Conservation (phyloP, 2,329 filamentous ascomycete genomes). For the Colletotrichum camelliae region DNA sequence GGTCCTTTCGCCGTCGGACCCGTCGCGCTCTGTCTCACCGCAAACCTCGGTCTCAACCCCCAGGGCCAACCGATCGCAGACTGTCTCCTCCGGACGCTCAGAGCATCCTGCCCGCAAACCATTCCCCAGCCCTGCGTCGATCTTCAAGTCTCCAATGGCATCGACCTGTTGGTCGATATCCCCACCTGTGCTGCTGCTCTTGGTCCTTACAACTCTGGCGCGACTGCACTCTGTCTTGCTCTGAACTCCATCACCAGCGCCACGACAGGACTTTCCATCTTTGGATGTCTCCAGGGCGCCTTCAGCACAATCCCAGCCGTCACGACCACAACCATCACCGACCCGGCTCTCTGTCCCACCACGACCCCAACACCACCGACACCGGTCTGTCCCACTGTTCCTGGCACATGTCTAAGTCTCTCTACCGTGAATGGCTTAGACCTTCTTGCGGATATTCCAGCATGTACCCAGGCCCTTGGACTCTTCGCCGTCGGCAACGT, state of each 20-base stretch:
- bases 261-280: not conserved
- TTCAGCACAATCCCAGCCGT: not conserved
- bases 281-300: not conserved
- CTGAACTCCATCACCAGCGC: not conserved
- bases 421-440: not conserved
- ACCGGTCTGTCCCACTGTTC: not conserved
- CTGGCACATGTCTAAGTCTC: not conserved
- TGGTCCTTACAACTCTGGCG: not conserved
- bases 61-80: not conserved
- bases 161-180: not conserved
- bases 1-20: not conserved
- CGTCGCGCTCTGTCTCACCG: not conserved
- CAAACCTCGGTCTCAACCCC: not conserved
- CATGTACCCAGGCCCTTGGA: not conserved
- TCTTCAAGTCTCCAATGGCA: not conserved
- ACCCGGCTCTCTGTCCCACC: not conserved
- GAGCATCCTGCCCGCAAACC: not conserved
- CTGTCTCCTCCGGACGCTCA: not conserved
- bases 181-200: not conserved
- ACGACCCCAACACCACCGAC: not conserved
- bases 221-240: not conserved
- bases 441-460: not conserved
- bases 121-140: not conserved
- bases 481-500: not conserved
- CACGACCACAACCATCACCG: fast-evolving